Conservation (phyloP, 495 filamentous ascomycete genomes). For the Viridothelium virens region DNA sequence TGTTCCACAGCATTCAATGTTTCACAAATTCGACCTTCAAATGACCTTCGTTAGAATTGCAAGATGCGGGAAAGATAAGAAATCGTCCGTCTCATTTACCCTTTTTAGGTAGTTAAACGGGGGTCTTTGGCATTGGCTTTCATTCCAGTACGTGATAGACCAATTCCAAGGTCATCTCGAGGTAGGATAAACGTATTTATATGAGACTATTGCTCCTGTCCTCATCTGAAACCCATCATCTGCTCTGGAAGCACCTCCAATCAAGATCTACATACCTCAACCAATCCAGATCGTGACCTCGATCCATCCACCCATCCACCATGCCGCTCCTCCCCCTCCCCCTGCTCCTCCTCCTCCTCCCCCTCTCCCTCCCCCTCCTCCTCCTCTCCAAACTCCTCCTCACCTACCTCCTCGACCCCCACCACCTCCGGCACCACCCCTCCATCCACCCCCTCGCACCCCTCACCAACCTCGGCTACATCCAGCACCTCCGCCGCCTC, state of each 20-base stretch:
- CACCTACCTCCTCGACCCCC: constrained; percentile 13
- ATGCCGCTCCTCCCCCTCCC: no score
- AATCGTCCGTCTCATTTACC: neutral
- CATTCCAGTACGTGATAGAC: neutral
- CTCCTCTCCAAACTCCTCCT: neutral
- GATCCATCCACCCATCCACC: no score
- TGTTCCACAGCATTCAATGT: neutral
- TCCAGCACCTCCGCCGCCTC: no score
- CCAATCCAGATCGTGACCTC: no score
- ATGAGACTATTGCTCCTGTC: neutral
- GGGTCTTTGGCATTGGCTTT: neutral
- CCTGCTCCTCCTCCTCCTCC: no score
- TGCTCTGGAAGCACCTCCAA: neutral
- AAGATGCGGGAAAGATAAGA: neutral
- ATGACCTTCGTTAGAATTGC: neutral
- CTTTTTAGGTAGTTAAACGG: neutral
- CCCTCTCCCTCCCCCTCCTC: neutral
- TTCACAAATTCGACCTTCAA: neutral
- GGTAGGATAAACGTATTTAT: neutral
- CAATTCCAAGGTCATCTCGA: neutral
- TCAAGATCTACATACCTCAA: neutral
- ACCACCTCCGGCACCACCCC: no score
- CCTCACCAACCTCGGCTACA: no score
- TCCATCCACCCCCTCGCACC: no score
- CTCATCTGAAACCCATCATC: neutral